A percentile compares a stretch with the other conserved stretches of the same genome.
phyloP scores from a whole-genome alignment of 164 flowering plant genomes.

The Umbellularia californica region DNA sequence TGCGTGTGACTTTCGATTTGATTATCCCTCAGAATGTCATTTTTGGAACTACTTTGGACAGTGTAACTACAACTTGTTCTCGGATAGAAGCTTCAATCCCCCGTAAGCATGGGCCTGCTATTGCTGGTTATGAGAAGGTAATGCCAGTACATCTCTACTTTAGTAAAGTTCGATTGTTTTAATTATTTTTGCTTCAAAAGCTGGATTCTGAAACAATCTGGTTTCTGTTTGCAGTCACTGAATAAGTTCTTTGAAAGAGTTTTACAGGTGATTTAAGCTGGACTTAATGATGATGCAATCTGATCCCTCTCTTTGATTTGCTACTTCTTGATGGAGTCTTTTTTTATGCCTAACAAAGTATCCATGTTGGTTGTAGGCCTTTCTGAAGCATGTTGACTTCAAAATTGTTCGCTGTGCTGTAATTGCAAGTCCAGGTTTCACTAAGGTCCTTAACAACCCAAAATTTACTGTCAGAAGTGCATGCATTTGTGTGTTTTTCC shows the following conservation, averaged over 20 bases:
- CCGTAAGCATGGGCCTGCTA: conserved; percentile 97
- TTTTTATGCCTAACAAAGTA: conserved; percentile 3
- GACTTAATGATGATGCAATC: background rate
- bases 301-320: background rate
- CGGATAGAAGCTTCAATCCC: conserved; percentile 93
- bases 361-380: conserved; percentile 45
- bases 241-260: conserved; percentile 87
- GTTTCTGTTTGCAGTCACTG: conserved; percentile 53
- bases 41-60: conserved; percentile 24
- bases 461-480: background rate
- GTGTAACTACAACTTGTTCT: conserved; percentile 78
- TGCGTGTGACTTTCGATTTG: too few relatives aligned
- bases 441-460: conserved; percentile 49
- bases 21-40: background rate
- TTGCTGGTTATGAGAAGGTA: conserved; percentile 96
- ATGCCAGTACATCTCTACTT: background rate
- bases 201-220: background rate
- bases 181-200: background rate
- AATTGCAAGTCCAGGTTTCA: conserved; percentile 97
- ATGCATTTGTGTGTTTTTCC: background rate
- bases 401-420: conserved; percentile 92
- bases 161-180: background rate
- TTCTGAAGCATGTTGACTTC: conserved; percentile 83
- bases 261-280: conserved; percentile 49
- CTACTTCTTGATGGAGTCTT: background rate